These are phyloP conservation scores for Skeletonema marinoi DNA, from an alignment of 108 stramenopile genomes.

Conservation along the genomic window DNA sequence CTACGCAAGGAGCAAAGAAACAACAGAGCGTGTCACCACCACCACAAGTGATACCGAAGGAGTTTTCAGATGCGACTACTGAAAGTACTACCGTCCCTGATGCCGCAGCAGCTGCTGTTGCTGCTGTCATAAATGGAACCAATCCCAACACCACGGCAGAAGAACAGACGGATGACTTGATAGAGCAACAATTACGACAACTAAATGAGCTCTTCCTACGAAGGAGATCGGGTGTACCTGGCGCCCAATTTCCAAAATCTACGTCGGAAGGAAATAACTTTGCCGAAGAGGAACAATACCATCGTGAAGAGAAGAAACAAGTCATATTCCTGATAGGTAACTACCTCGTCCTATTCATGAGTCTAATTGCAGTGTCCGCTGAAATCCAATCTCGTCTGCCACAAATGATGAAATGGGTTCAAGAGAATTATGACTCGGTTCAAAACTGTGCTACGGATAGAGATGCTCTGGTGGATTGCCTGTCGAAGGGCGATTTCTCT, in stretches of 20 bases:
- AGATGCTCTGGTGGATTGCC: constrained; percentile 76
- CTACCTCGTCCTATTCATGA: constrained; percentile 82
- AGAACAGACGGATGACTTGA: constrained; percentile 27
- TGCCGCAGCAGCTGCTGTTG: not conserved
- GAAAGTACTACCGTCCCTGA: not conserved
- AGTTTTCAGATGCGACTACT: not conserved
- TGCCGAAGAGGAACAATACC: constrained; percentile 6
- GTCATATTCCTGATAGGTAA: constrained; percentile 79
- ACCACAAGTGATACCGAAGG: not conserved
- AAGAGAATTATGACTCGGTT: constrained; percentile 75
- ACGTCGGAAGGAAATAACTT: constrained; percentile 3
- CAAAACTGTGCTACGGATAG: constrained; percentile 81
- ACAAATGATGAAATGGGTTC: constrained; percentile 68
- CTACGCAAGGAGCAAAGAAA: not conserved
- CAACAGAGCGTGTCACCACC: not conserved
- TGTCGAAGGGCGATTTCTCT: constrained; percentile 78
- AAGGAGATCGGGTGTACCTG: not conserved
- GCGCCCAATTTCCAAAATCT: not conserved
- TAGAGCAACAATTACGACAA: constrained; percentile 39
- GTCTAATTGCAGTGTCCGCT: constrained; percentile 79
- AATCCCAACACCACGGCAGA: not conserved
- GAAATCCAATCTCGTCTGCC: constrained; percentile 84
- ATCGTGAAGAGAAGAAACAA: constrained; percentile 71
- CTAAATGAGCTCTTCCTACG: constrained; percentile 34
- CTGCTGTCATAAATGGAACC: not conserved